phyloP scores from a whole-genome alignment of 495 filamentous ascomycete genomes.

The Daldinia childiae region DNA sequence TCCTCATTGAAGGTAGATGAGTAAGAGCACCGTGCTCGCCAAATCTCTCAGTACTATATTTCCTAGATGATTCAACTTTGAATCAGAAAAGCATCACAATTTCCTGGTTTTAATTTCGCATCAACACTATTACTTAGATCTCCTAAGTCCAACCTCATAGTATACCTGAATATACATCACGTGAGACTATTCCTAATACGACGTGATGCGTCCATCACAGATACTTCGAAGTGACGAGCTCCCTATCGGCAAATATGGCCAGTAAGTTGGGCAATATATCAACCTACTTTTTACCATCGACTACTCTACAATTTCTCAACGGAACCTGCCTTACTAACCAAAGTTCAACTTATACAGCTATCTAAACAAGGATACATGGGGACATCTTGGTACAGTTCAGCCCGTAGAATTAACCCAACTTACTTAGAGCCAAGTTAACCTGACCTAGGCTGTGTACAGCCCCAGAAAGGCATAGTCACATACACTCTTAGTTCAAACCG shows the following conservation, averaged over 20 bases:
- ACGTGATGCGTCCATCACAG: conserved; percentile 29
- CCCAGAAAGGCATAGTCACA: conserved; percentile 62
- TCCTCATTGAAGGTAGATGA: not conserved
- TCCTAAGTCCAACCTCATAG: not conserved
- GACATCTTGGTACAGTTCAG: conserved; percentile 19
- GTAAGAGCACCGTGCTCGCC: not conserved
- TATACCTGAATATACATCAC: not conserved
- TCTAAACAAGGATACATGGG: conserved; percentile 37
- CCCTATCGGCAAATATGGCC: conserved; percentile 35
- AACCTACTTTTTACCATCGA: not conserved
- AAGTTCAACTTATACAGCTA: conserved; percentile 14
- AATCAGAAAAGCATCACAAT: not conserved
- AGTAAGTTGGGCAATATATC: conserved; percentile 16
- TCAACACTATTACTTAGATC: not conserved
- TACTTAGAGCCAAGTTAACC: not conserved
- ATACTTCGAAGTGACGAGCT: conserved; percentile 28
- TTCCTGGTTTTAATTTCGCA: not conserved
- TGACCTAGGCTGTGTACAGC: conserved; percentile 13
- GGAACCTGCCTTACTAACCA: not conserved
- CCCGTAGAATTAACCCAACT: not conserved
- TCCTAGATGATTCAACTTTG: not conserved
- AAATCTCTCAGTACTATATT: not conserved
- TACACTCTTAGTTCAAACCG: conserved; percentile 61
- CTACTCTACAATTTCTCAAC: not conserved
- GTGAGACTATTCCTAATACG: not conserved